Evolutionary conservation across 2,329 filamentous ascomycete genomes (phyloP).

Genomic region (Aplosporella prunicola): DNA sequence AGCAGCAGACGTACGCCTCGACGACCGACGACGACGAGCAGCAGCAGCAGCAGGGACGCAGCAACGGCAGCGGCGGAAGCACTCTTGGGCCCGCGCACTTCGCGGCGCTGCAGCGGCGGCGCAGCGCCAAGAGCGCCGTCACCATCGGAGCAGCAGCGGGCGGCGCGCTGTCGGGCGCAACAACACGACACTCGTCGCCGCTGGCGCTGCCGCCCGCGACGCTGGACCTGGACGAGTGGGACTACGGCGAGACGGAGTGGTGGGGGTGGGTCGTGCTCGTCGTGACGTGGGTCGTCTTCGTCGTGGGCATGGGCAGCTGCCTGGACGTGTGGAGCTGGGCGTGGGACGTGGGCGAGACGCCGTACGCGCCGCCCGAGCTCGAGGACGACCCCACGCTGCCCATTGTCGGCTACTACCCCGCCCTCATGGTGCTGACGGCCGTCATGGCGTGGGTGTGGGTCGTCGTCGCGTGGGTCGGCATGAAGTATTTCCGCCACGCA

Average conservation of each 20-base stretch:
- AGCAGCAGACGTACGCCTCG: slow-evolving; percentile 47
- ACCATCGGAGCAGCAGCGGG: slow-evolving; percentile 2
- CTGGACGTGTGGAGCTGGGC: slow-evolving; percentile 97
- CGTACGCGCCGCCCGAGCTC: slow-evolving; percentile 87
- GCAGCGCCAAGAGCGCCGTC: slow-evolving; percentile 16
- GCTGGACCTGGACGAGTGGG: slow-evolving; percentile 52
- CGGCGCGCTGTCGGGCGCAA: no score
- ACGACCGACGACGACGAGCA: slow-evolving; percentile 83
- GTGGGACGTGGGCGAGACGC: slow-evolving; percentile 95
- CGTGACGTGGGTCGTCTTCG: slow-evolving; percentile 92
- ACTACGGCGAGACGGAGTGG: slow-evolving; percentile 92
- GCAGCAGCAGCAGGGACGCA: no score
- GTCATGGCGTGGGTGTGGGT: slow-evolving; percentile 99
- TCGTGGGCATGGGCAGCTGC: slow-evolving; percentile 92
- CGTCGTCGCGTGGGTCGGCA: slow-evolving; percentile 91
- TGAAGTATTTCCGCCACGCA: slow-evolving; percentile 98
- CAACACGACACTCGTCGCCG: slow-evolving; percentile 10
- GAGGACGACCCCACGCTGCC: slow-evolving; percentile 92
- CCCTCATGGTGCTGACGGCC: slow-evolving; percentile 80
- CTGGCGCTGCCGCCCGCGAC: slow-evolving; percentile 13
- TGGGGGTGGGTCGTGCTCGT: slow-evolving; percentile 94
- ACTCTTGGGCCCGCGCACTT: no score
- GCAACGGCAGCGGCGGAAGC: no score
- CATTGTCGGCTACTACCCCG: slow-evolving; percentile 94
- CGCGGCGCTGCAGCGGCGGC: slow-evolving; percentile 25